Base-by-base conservation (phyloP, 331 rosid genomes). In the Pyracantha coccinea region DNA sequence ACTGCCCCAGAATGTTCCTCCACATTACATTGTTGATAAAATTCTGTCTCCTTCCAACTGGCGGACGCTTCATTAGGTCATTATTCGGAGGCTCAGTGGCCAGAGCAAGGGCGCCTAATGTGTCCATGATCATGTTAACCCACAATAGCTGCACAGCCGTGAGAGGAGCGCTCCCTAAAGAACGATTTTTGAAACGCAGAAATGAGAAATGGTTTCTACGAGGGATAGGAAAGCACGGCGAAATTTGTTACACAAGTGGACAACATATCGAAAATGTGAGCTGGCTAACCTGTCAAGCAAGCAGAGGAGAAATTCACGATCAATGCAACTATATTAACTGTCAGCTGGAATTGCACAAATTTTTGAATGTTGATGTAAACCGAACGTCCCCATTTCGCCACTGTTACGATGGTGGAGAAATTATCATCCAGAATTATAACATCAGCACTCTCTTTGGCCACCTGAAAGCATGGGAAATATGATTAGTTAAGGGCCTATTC, bases 101-200 rank as follows among this genome's bases (percentile, higher is more conserved):
- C 31, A 94, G 99, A 9, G 99, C 99, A 58, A 94, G 91, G 62
- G 99, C 99, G 75, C 99, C 99, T 58, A 94, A 82, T 9, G 97
- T 94, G 69, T 94, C 97, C 97, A 94, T 94, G 44, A 94, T 94
- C 99, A 94, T 94, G 92, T 94, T 94, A 73, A 94, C 97, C 99
- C 99, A 92, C 86, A 94, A 77, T 24, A 92, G 91, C 78, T 94
- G 99, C 74, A 94, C 99, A 29, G 97, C 97, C 52, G 99, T 94
- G 25, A 94, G 97, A 14, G 99, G 99, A 1, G 97, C 97, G 74
- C 73, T 87, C n/a, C 99, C 99, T 92, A 90, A 44, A 81, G 12
- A 21, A 62, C 62, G 19, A 70, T 75, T 55, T 64, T 25, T 63
- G 59, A 63, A 70, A 66, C 79, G 76, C 72, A 50, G 41, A 70